These are phyloP conservation scores for Metarhizium humberi DNA, from an alignment of 2,329 filamentous ascomycete species.

Conservation along the genomic window DNA sequence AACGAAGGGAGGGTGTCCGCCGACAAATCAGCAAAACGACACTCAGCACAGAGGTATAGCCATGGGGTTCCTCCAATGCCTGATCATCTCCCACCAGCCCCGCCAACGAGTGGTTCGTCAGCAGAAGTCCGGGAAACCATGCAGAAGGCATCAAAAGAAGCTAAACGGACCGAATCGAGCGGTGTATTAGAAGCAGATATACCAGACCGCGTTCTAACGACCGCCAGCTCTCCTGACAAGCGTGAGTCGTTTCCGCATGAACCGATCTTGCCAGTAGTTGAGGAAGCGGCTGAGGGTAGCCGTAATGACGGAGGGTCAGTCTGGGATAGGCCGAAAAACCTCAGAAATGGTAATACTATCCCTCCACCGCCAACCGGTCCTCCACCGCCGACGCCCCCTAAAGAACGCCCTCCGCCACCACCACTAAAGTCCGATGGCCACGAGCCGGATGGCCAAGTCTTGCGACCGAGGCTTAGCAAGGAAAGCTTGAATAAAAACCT, in stretches of 20 bases:
- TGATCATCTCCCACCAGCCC: conserved; percentile 34
- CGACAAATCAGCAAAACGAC: conserved; percentile 25
- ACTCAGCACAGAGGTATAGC: conserved; percentile 24
- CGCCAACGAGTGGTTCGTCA: conserved; percentile 20
- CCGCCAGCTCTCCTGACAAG: conserved; percentile 29
- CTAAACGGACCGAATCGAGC: conserved; percentile 22
- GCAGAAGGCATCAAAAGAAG: conserved; percentile 29
- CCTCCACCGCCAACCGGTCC: conserved; percentile 34
- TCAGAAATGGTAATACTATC: conserved; percentile 19
- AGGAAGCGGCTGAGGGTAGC: conserved; percentile 75
- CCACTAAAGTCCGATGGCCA: conserved; percentile 28
- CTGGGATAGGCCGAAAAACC: conserved; percentile 29
- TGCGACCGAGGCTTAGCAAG: conserved; percentile 34
- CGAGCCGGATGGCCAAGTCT: conserved; percentile 36
- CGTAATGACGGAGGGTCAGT: conserved; percentile 30
- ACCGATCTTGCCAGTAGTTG: conserved; percentile 67
- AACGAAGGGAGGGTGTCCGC: conserved; percentile 24
- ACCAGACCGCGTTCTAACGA: conserved; percentile 50
- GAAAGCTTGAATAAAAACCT: conserved; percentile 53
- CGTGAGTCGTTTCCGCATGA: conserved; percentile 48
- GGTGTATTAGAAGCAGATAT: conserved; percentile 37
- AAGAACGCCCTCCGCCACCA: conserved; percentile 10
- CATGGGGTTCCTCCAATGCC: conserved; percentile 33
- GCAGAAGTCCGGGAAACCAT: conserved; percentile 31
- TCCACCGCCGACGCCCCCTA: conserved; percentile 27